These are phyloP conservation scores for Casuarina equisetifolia DNA, from an alignment of 306 rosid species.

Conservation along the genomic window DNA sequence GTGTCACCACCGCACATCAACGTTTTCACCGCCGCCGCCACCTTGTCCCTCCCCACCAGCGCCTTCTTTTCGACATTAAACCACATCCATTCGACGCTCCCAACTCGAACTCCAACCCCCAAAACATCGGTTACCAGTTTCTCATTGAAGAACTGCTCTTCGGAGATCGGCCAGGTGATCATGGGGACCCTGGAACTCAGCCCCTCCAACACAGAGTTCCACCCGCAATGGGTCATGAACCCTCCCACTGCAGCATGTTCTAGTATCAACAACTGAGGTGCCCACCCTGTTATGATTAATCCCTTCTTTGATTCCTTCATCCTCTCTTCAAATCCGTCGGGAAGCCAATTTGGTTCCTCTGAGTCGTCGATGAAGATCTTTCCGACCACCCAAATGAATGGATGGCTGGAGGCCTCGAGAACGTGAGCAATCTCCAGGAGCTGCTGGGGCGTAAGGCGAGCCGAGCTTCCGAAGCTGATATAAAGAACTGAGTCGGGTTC, in stretches of 20 bases:
- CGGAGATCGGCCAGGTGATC: constrained; percentile 71
- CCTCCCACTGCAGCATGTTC: constrained; percentile 57
- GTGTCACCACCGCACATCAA: constrained; percentile 50
- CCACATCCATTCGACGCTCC: constrained; percentile 55
- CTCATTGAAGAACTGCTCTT: constrained; percentile 74
- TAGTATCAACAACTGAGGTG: constrained; percentile 61
- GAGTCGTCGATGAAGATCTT: constrained; percentile 15
- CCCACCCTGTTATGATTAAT: constrained; percentile 64
- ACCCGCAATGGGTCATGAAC: constrained; percentile 75
- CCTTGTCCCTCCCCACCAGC: constrained; percentile 42
- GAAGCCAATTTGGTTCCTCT: constrained; percentile 22
- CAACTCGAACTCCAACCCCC: constrained; percentile 57
- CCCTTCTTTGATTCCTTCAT: constrained; percentile 46
- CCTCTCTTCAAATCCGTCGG: constrained; percentile 49
- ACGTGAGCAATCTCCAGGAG: constrained; percentile 56
- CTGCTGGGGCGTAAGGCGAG: constrained; percentile 36
- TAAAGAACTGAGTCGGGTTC: constrained; percentile 58
- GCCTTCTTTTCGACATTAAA: constrained; percentile 32
- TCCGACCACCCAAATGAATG: constrained; percentile 72
- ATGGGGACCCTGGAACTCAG: constrained; percentile 52
- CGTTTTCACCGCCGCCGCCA: constrained; percentile 48
- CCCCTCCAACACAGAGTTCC: constrained; percentile 73
- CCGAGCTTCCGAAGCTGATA: constrained; percentile 56
- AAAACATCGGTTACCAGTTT: constrained; percentile 53
- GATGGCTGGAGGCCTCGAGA: constrained; percentile 49